A percentile compares a stretch with the other conserved stretches of the same genome.
These are phyloP conservation scores for Stachybotrys elegans DNA, from an alignment of 2,329 filamentous ascomycete species.

Conservation along the genomic window DNA sequence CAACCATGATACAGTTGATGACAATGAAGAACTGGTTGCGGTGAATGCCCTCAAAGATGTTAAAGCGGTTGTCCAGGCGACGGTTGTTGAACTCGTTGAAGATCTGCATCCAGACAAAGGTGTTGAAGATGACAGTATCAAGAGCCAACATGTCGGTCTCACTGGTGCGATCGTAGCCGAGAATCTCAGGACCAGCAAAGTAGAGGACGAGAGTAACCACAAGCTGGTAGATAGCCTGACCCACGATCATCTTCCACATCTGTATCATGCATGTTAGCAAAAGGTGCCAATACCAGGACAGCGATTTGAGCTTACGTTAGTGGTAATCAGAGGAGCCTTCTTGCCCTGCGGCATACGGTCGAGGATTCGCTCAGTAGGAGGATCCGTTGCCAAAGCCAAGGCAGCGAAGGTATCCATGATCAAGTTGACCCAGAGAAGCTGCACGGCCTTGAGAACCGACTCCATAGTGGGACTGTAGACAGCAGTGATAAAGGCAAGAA, in stretches of 20 bases:
- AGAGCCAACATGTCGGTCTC: slow-evolving; percentile 27
- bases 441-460: slow-evolving; percentile 60
- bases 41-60: slow-evolving; percentile 78
- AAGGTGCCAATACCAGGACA: neutral
- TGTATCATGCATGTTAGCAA: slow-evolving; percentile 25
- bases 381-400: slow-evolving; percentile 59
- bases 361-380: slow-evolving; percentile 53
- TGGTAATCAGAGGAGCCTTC: slow-evolving; percentile 67
- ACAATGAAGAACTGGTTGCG: slow-evolving; percentile 76
- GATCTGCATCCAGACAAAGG: slow-evolving; percentile 69
- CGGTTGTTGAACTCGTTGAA: slow-evolving; percentile 66
- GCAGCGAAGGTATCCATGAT: slow-evolving; percentile 67
- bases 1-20: slow-evolving; percentile 79
- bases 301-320: slow-evolving; percentile 29
- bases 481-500: slow-evolving; percentile 59
- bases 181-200: slow-evolving; percentile 53
- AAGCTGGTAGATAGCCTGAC: slow-evolving; percentile 57
- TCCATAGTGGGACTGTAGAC: slow-evolving; percentile 47
- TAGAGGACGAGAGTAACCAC: slow-evolving; percentile 53
- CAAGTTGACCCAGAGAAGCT: slow-evolving; percentile 64
- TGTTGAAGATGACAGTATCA: slow-evolving; percentile 63
- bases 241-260: slow-evolving; percentile 63
- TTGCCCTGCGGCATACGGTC: slow-evolving; percentile 53
- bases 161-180: slow-evolving; percentile 33
- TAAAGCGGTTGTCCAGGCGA: slow-evolving; percentile 77